Evolutionary conservation across 1,139 yeast genomes (phyloP), one percentile per base, ranked within the genome.

Genomic region (Nakaseomyces delphensis): DNA sequence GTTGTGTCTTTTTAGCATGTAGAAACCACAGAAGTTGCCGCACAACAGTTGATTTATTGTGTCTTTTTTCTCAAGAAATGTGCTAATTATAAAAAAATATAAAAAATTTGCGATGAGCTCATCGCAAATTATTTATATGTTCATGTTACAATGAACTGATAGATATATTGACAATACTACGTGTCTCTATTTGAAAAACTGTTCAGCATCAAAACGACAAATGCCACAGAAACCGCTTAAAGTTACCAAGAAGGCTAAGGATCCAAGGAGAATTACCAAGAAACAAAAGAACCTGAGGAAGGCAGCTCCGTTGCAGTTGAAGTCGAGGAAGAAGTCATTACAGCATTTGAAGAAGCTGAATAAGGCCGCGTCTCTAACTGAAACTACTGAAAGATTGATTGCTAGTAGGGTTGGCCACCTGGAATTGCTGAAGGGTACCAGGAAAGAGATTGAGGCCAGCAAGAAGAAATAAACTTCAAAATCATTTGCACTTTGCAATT

Each of bases 381-480:
- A 73, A 2, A 72, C 79, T 15, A 89, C 97, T 1, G 98, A 91
- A 64, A 85, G 77, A 65, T 71, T 86, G 49, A 77, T 89, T 53
- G 81, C 96, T 2, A 73, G 93, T 43, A 76, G 91, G 62, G 96
- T 89, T 3, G 98, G 98, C n/a, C 97, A 91, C 64, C 71, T 91
- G 56, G 98, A 91, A 65, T 62, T 91, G 41, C 68, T 91, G 50
- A 86, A 84, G 63, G 98, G 97, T 11, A 80, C 93, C n/a, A 79
- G 96, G 69, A 76, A 94, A 64, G 77, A 83, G 57, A 52, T 84
- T 13, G 95, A 83, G 58, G 37, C 37, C 3, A 33, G 21, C 37
- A 81, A 73, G 61, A 64, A 57, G 41, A 66, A 69, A 55, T 64
- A 51, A 28, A 52, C 5, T 9, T 6, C 28, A 25, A 3, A n/a